Evolutionary conservation across 2,329 filamentous ascomycete species (phyloP), one percentile per base, ranked within the genome.

Genomic region (Ophiostoma triangulosporum): DNA sequence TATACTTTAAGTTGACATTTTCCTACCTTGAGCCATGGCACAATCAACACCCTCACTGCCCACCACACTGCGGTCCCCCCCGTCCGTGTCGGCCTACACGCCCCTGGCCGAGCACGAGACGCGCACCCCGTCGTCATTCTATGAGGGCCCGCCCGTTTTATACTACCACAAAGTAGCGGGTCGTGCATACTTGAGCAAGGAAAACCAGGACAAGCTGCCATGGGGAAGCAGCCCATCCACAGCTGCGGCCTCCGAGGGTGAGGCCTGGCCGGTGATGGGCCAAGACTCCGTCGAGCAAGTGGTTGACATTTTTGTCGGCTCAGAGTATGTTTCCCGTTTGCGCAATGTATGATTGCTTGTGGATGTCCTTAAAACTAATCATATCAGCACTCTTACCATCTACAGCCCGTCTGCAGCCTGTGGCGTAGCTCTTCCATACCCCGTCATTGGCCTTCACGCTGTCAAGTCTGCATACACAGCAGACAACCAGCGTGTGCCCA

Each of bases 401-500:
- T 89, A 81, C 70, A 83, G 81, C 59, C 66, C 70, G 12, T 65
- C 73, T 3, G 74, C 72, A 12, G 70, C 73, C 33, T 74, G 69
- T 17, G 86, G 86, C 57, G 68, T 88, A 45, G 74, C 79, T 38
- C 84, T 90, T 59, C 80, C 84, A 0, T 91, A 89, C 66, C 84
- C 82, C 3, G 71, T 78, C 57, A 86, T 91, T 64, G 81, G 81
- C 22, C 80, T 90, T 15, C 86, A 89, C 64, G 86, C 84, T 0
- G 78, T 85, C 60, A 83, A 87, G 66, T 77, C 80, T 54, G 70
- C 77, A 62, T 36, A 52, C 40, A 52, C 51, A 61, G 65, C 63
- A 45, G 63, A 70, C 20, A 64, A 68, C 36, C 56, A 61, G 12
- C 64, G 66, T 20, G 64, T 66, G 48, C 70, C 74, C 54, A 72